phyloP scores from a whole-genome alignment of 108 stramenopile species.

The Stephanodiscus triporus region DNA sequence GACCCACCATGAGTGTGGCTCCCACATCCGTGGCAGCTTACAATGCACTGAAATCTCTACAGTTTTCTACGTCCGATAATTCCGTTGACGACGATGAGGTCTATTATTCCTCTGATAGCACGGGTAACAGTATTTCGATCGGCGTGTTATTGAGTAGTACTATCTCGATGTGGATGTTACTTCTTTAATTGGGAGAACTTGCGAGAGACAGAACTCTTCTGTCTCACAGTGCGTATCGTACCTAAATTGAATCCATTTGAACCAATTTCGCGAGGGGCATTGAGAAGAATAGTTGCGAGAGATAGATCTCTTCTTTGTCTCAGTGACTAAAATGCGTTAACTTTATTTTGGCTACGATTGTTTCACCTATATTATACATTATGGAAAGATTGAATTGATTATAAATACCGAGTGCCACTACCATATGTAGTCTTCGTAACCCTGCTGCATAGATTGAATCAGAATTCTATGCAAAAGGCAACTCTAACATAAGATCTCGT shows the following conservation, averaged over 20 bases:
- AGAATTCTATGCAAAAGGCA: no score
- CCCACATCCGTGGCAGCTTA: slow-evolving; percentile 1
- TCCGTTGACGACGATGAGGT: neutral
- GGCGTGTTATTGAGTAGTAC: neutral
- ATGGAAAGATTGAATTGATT: no score
- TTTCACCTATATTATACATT: no score
- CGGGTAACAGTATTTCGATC: neutral
- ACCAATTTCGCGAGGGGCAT: no score
- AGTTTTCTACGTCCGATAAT: neutral
- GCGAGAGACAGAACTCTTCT: neutral
- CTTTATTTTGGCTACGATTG: no score
- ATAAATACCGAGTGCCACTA: no score
- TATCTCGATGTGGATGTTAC: neutral
- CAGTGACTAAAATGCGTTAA: no score
- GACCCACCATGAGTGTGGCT: slow-evolving; percentile 7
- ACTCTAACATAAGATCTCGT: no score
- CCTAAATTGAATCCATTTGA: neutral
- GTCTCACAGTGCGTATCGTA: neutral
- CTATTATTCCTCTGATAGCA: neutral
- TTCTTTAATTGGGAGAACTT: neutral
- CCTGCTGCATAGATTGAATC: no score
- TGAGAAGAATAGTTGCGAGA: no score
- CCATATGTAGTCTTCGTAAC: no score
- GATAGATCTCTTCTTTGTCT: no score
- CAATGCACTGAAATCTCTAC: neutral